These are phyloP conservation scores for Hyaloscypha variabilis DNA, from an alignment of 495 filamentous ascomycete species.

Conservation along the genomic window DNA sequence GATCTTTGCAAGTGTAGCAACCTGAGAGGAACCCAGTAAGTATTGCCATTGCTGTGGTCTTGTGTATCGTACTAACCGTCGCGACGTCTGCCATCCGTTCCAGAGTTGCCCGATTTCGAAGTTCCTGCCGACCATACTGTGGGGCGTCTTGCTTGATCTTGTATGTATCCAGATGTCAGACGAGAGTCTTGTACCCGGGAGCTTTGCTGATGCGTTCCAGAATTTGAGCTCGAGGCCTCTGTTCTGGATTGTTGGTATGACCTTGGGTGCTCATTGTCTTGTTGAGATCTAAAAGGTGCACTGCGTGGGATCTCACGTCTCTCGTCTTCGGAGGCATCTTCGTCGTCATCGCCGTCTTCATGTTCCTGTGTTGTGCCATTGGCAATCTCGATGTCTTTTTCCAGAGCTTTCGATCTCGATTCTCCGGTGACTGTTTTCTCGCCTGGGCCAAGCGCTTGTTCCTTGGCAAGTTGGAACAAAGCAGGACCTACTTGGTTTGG, in stretches of 20 bases:
- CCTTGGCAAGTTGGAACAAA: slow-evolving; percentile 6
- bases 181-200: too few species aligned
- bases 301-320: too few species aligned
- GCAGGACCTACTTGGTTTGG: slow-evolving; percentile 6
- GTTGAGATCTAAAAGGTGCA: too few species aligned
- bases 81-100: slow-evolving; percentile 11
- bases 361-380: neutral
- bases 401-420: slow-evolving; percentile 15
- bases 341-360: neutral
- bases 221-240: too few species aligned
- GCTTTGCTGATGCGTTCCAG: too few species aligned
- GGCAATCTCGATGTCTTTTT: slow-evolving; percentile 6
- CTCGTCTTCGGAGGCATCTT: neutral
- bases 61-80: neutral
- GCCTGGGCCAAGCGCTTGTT: slow-evolving; percentile 1
- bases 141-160: too few species aligned
- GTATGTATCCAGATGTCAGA: too few species aligned
- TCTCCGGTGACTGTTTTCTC: slow-evolving; percentile 4
- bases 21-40: neutral
- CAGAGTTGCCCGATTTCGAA: too few species aligned
- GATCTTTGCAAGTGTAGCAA: slow-evolving; percentile 12
- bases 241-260: too few species aligned
- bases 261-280: too few species aligned
- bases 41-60: neutral
- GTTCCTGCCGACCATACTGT: too few species aligned